Percentiles rank a stretch among this genome's conserved stretches.
Evolutionary conservation across 2,329 filamentous ascomycete genomes (phyloP).

Genomic region (Rutstroemia sp.): DNA sequence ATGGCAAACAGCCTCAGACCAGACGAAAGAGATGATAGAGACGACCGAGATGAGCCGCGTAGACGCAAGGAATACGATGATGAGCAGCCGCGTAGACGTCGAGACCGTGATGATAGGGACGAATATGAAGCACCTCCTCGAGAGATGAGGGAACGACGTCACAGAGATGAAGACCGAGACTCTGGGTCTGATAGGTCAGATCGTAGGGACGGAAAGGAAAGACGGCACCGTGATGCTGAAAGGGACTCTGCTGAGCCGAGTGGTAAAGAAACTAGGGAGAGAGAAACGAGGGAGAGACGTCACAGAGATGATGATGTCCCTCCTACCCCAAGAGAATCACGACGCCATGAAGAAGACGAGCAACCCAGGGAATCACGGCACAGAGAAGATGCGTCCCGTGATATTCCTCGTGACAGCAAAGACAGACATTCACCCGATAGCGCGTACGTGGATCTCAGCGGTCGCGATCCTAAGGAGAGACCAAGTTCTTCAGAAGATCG

Average conservation of each 20-base stretch:
- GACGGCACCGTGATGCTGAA: constrained; percentile 17
- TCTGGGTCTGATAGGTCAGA: constrained; percentile 7
- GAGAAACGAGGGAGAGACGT: constrained; percentile 16
- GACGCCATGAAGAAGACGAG: constrained; percentile 5
- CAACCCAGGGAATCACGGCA: neutral
- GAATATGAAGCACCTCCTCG: constrained; percentile 15
- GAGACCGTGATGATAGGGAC: constrained; percentile 21
- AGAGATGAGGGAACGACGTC: constrained; percentile 20
- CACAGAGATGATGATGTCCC: constrained; percentile 15
- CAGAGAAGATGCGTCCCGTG: constrained; percentile 1
- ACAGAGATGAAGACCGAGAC: constrained; percentile 13
- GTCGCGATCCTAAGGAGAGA: constrained; percentile 41
- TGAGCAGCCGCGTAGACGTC: constrained; percentile 22
- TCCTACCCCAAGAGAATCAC: neutral
- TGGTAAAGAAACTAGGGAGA: constrained; percentile 20
- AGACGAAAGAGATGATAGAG: constrained; percentile 23
- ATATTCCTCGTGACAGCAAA: constrained; percentile 4
- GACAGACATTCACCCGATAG: constrained; percentile 13
- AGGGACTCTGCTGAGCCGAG: constrained; percentile 18
- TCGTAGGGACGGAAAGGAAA: constrained; percentile 21
- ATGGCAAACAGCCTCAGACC: constrained; percentile 23
- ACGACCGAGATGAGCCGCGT: constrained; percentile 18
- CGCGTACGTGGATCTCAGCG: constrained; percentile 23
- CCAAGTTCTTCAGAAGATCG: constrained; percentile 28
- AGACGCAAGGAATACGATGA: constrained; percentile 24